Conservation (phyloP, 2,329 filamentous ascomycete genomes). For the Fusarium avenaceum region DNA sequence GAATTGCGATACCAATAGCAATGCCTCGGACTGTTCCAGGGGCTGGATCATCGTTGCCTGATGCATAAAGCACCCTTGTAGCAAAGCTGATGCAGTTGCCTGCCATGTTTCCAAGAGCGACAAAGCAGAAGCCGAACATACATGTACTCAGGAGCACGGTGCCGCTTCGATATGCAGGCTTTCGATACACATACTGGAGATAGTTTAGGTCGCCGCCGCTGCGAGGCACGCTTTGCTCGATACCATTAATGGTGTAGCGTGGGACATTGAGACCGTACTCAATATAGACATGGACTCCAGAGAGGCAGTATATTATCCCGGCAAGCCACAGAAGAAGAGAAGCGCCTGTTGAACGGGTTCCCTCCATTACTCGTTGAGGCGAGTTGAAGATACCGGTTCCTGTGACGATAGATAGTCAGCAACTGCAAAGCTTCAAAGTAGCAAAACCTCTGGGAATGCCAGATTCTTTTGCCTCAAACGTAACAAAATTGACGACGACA, state of each 20-base stretch:
- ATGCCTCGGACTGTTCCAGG: conserved; percentile 59
- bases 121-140: conserved; percentile 61
- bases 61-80: conserved; percentile 56
- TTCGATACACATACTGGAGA: conserved; percentile 61
- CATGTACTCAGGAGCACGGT: conserved; percentile 59
- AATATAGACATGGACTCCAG: conserved; percentile 56
- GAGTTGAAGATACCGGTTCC: conserved; percentile 57
- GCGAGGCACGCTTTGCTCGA: conserved; percentile 58
- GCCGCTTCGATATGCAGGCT: conserved; percentile 53
- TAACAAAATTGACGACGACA: background rate
- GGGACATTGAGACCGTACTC: conserved; percentile 64
- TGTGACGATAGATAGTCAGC: conserved; percentile 36
- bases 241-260: conserved; percentile 55
- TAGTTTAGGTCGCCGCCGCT: conserved; percentile 64
- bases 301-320: conserved; percentile 56
- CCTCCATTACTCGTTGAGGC: conserved; percentile 52
- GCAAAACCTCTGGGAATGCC: background rate
- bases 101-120: conserved; percentile 62
- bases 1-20: conserved; percentile 59
- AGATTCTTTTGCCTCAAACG: background rate
- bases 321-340: conserved; percentile 58
- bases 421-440: background rate
- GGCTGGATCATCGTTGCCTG: conserved; percentile 46
- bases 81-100: conserved; percentile 64
- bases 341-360: conserved; percentile 52